A percentile compares a stretch with the other conserved stretches of the same genome.
These are phyloP conservation scores for Penicillium chermesinum DNA, from an alignment of 495 filamentous ascomycete species.

Conservation along the genomic window DNA sequence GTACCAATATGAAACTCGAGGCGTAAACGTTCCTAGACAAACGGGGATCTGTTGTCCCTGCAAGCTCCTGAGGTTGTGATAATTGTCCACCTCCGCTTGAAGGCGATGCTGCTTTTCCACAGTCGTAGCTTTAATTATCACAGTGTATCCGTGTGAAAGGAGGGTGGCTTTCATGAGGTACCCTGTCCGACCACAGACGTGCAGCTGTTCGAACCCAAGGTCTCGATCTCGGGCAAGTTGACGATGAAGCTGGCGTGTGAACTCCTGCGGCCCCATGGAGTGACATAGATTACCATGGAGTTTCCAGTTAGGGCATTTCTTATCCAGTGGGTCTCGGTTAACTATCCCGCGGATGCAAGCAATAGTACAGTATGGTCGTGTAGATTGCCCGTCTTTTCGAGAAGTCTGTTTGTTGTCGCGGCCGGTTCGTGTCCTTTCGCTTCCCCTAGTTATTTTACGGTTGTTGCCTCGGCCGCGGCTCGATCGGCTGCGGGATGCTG, in stretches of 20 bases:
- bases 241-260: slow-evolving; percentile 20
- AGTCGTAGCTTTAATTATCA: slow-evolving; percentile 26
- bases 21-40: slow-evolving; percentile 20
- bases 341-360: slow-evolving; percentile 22
- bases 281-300: slow-evolving; percentile 13
- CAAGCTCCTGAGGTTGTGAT: slow-evolving; percentile 15
- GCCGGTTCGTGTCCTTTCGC: slow-evolving; percentile 11
- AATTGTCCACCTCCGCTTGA: slow-evolving; percentile 23
- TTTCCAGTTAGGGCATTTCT: slow-evolving; percentile 22
- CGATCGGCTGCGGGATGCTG: slow-evolving; percentile 16
- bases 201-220: slow-evolving; percentile 20
- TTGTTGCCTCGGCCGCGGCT: slow-evolving; percentile 1
- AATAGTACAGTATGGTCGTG: slow-evolving; percentile 24
- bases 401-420: slow-evolving; percentile 13
- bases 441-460: slow-evolving; percentile 5
- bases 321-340: slow-evolving; percentile 21
- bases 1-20: slow-evolving; percentile 22
- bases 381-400: slow-evolving; percentile 10
- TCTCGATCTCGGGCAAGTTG: slow-evolving; percentile 22
- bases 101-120: slow-evolving; percentile 20
- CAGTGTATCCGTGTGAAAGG: slow-evolving; percentile 23
- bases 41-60: slow-evolving; percentile 21
- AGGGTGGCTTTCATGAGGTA: slow-evolving; percentile 29
- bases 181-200: slow-evolving; percentile 23
- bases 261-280: slow-evolving; percentile 13